Evolutionary conservation across 495 filamentous ascomycete species (phyloP).

Genomic region (Chaetomium cochliodes): DNA sequence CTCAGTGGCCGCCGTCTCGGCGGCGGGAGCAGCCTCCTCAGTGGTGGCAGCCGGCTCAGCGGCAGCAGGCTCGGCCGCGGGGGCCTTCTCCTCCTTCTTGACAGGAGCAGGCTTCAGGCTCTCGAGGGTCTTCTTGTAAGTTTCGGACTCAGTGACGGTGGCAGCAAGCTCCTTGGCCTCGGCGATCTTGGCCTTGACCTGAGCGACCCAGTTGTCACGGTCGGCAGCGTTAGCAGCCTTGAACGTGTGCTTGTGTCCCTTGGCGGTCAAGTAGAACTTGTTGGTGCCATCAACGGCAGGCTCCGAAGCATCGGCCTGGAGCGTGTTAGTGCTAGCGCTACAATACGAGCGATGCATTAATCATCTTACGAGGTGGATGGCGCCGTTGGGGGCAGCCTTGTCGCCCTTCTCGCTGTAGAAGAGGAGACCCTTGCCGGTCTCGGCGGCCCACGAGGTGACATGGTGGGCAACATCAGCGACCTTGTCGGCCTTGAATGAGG

Average conservation of each 20-base stretch:
- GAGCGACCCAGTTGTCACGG: constrained; percentile 86
- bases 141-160: constrained; percentile 65
- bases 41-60: constrained; percentile 46
- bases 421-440: constrained; percentile 93
- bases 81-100: constrained; percentile 48
- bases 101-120: constrained; percentile 62
- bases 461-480: constrained; percentile 69
- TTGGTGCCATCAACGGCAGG: constrained; percentile 66
- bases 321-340: constrained; percentile 24
- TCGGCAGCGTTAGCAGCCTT: constrained; percentile 70
- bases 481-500: constrained; percentile 83
- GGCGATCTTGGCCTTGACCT: constrained; percentile 69
- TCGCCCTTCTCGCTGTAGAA: constrained; percentile 85
- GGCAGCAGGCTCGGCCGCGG: constrained; percentile 42
- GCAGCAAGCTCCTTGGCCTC: constrained; percentile 75
- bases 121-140: constrained; percentile 75
- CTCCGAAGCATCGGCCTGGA: constrained; percentile 78
- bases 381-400: constrained; percentile 74
- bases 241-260: constrained; percentile 87
- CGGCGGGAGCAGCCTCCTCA: constrained; percentile 38
- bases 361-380: constrained; percentile 75
- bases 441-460: constrained; percentile 79
- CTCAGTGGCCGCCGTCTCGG: constrained; percentile 53
- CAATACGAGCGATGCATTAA: not conserved
- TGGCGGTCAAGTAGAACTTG: constrained; percentile 81